Evolutionary conservation across 108 stramenopile genomes (phyloP).

Genomic region (Cyclotella baltica): DNA sequence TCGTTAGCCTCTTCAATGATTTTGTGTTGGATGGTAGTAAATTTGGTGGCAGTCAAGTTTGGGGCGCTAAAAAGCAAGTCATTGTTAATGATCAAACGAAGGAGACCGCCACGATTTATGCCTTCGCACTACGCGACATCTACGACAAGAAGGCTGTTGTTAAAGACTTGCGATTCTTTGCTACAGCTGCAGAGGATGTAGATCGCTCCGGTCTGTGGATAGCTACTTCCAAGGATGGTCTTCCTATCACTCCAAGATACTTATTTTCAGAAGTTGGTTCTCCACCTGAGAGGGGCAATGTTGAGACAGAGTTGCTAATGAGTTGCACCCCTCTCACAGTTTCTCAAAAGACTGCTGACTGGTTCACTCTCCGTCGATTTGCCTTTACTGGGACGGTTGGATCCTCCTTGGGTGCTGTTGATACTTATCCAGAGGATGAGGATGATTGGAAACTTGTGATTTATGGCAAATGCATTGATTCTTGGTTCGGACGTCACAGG

Average conservation of each 20-base stretch:
- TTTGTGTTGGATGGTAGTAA: constrained; percentile 4
- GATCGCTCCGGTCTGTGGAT: background rate
- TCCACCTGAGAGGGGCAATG: background rate
- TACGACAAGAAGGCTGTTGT: too few relatives aligned
- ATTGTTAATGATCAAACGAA: background rate
- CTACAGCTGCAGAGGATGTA: background rate
- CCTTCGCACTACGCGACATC: too few relatives aligned
- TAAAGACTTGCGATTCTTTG: constrained; percentile 5
- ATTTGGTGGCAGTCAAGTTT: background rate
- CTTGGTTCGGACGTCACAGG: too few relatives aligned
- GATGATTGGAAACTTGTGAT: background rate
- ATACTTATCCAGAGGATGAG: background rate
- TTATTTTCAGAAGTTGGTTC: background rate
- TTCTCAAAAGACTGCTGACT: too few relatives aligned
- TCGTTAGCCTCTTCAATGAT: background rate
- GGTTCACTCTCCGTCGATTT: too few relatives aligned
- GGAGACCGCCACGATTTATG: background rate
- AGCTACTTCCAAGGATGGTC: background rate
- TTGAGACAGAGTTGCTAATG: background rate
- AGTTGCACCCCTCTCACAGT: background rate
- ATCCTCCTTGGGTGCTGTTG: too few relatives aligned
- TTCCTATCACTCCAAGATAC: background rate
- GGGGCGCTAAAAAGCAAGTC: background rate
- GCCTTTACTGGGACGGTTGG: too few relatives aligned
- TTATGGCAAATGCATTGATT: too few relatives aligned